Evolutionary conservation across 2,329 filamentous ascomycete genomes (phyloP).

Genomic region (Cyphellophora attinorum): DNA sequence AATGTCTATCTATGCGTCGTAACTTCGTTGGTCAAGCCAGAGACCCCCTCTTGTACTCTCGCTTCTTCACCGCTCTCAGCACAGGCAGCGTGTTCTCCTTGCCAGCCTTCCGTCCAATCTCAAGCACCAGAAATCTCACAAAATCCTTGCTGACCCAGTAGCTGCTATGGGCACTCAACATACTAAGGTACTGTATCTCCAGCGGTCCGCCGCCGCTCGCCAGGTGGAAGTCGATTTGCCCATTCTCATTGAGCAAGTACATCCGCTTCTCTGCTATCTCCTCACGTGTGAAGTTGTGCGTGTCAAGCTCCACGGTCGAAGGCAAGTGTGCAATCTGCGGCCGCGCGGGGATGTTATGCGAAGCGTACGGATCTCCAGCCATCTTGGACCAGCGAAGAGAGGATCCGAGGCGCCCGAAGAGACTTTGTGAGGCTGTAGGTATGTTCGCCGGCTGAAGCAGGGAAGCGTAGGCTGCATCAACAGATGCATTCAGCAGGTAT

Average conservation of each 20-base stretch:
- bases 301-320: conserved; percentile 79
- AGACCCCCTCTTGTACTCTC: conserved; percentile 36
- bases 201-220: conserved; percentile 75
- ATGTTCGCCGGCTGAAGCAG: conserved; percentile 70
- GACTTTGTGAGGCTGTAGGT: conserved; percentile 59
- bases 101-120: conserved; percentile 69
- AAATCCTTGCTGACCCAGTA: conserved; percentile 89
- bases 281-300: conserved; percentile 87
- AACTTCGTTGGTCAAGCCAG: too few relatives aligned
- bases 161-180: conserved; percentile 88
- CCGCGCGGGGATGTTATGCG: conserved; percentile 40
- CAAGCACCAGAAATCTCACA: conserved; percentile 78
- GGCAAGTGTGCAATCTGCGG: conserved; percentile 58
- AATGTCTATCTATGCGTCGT: too few relatives aligned
- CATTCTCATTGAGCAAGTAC: conserved; percentile 85
- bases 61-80: conserved; percentile 46
- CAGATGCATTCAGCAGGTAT: conserved; percentile 81
- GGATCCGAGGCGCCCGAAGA: conserved; percentile 56
- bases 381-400: conserved; percentile 51
- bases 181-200: conserved; percentile 93
- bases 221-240: conserved; percentile 86
- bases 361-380: conserved; percentile 37
- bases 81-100: conserved; percentile 45
- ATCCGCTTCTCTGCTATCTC: conserved; percentile 87
- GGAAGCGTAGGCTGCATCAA: conserved; percentile 70